Conservation (phyloP, 495 filamentous ascomycete species). For the Daldinia vernicosa region DNA sequence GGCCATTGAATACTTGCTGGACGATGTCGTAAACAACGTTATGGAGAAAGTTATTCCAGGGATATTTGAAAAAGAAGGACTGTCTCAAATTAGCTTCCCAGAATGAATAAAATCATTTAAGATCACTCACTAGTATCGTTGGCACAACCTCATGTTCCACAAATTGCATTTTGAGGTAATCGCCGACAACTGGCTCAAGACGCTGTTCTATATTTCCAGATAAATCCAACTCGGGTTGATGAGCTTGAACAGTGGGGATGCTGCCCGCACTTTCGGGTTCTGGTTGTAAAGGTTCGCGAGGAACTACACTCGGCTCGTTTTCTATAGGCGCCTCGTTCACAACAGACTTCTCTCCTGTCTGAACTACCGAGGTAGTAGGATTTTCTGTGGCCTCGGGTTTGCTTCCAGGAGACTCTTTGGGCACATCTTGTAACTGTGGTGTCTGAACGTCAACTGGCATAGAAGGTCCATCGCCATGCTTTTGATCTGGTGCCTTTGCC, state of each 20-base stretch:
- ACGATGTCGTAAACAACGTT: constrained; percentile 99
- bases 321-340: background rate
- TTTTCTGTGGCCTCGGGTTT: background rate
- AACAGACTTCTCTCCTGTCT: constrained; percentile 1
- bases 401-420: background rate
- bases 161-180: constrained; percentile 96
- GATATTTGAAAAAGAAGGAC: constrained; percentile 95
- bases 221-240: constrained; percentile 25
- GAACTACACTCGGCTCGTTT: background rate
- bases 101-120: background rate
- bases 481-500: background rate
- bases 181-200: constrained; percentile 87
- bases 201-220: constrained; percentile 9
- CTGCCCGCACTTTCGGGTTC: background rate
- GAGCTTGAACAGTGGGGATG: constrained; percentile 15
- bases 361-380: background rate
- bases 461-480: background rate
- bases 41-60: constrained; percentile 99
- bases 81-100: constrained; percentile 29
- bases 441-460: background rate
- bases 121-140: constrained; percentile 81
- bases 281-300: background rate
- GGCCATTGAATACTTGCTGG: constrained; percentile 98
- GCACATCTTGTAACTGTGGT: background rate
- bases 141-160: constrained; percentile 94